Percentiles rank a stretch among this genome's conserved stretches.
phyloP scores from a whole-genome alignment of 2,329 filamentous ascomycete genomes.

The Periconia digitata region DNA sequence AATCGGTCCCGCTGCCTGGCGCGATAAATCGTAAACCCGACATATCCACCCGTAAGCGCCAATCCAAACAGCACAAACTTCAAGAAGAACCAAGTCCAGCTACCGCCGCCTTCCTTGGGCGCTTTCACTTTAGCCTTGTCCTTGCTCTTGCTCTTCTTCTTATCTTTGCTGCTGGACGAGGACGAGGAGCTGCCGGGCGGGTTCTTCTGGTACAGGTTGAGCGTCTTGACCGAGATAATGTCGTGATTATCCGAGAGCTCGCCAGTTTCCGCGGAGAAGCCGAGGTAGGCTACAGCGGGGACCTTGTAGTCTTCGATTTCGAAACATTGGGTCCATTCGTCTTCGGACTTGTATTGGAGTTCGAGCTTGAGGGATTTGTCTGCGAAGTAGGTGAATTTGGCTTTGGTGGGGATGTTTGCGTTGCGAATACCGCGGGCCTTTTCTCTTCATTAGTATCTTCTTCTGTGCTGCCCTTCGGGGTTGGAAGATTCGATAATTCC shows the following conservation, averaged over 20 bases:
- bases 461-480: too few relatives aligned
- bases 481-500: too few relatives aligned
- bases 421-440: constrained; percentile 84
- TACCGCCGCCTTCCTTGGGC: constrained; percentile 56
- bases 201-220: constrained; percentile 76
- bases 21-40: constrained; percentile 83
- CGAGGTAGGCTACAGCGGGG: constrained; percentile 68
- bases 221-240: constrained; percentile 81
- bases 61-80: constrained; percentile 79
- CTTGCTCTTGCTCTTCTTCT: constrained; percentile 12
- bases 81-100: constrained; percentile 73
- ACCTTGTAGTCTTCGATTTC: constrained; percentile 69
- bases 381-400: constrained; percentile 92
- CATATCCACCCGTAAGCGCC: constrained; percentile 72
- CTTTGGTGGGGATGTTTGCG: constrained; percentile 71
- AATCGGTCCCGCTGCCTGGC: constrained; percentile 56
- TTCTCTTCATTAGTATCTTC: too few relatives aligned
- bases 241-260: constrained; percentile 98
- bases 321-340: constrained; percentile 90
- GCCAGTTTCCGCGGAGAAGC: constrained; percentile 82
- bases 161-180: constrained; percentile 30
- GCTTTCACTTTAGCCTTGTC: constrained; percentile 41
- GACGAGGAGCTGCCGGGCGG: constrained; percentile 19
- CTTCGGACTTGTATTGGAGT: constrained; percentile 89
- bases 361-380: constrained; percentile 90